These are phyloP conservation scores for Saccharata proteae DNA, from an alignment of 2,329 filamentous ascomycete species.

Conservation along the genomic window DNA sequence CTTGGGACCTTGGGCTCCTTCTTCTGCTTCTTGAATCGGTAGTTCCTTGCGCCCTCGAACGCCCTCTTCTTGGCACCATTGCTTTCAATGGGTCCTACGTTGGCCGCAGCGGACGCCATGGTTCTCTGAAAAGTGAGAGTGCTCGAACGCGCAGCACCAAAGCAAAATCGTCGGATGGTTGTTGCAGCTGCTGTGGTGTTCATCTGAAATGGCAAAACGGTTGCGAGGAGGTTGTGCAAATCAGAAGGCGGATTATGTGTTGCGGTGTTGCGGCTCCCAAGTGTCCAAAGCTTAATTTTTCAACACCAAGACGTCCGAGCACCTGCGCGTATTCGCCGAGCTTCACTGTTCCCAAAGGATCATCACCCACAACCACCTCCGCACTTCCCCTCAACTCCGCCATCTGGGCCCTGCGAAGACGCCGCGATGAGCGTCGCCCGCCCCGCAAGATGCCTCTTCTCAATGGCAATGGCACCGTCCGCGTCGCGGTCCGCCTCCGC, in stretches of 20 bases:
- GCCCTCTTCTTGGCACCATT: slow-evolving; percentile 21
- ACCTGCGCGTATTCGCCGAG: slow-evolving; percentile 3
- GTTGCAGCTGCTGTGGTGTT: neutral
- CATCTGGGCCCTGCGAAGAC: slow-evolving; percentile 4
- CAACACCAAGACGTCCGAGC: slow-evolving; percentile 4
- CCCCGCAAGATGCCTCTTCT: slow-evolving; percentile 30
- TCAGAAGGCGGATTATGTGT: slow-evolving; percentile 3
- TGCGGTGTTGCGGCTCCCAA: slow-evolving; percentile 5
- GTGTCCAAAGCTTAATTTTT: slow-evolving; percentile 8
- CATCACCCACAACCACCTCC: neutral
- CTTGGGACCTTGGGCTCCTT: slow-evolving; percentile 25
- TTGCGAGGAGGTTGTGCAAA: neutral
- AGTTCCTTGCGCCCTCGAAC: slow-evolving; percentile 25
- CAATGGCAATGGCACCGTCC: slow-evolving; percentile 14
- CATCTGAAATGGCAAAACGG: no score
- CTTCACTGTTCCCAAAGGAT: neutral
- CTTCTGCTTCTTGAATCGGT: slow-evolving; percentile 32
- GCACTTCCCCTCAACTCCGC: neutral
- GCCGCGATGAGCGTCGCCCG: slow-evolving; percentile 30
- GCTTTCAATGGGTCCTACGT: slow-evolving; percentile 19
- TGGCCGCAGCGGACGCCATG: slow-evolving; percentile 23
- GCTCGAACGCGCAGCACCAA: neutral
- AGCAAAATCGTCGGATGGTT: no score
- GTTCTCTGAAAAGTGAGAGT: slow-evolving; percentile 7
- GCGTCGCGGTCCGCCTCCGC: slow-evolving; percentile 14